These are phyloP conservation scores for Tolypocladium amazonense DNA, from an alignment of 2,329 filamentous ascomycete genomes.

Conservation along the genomic window DNA sequence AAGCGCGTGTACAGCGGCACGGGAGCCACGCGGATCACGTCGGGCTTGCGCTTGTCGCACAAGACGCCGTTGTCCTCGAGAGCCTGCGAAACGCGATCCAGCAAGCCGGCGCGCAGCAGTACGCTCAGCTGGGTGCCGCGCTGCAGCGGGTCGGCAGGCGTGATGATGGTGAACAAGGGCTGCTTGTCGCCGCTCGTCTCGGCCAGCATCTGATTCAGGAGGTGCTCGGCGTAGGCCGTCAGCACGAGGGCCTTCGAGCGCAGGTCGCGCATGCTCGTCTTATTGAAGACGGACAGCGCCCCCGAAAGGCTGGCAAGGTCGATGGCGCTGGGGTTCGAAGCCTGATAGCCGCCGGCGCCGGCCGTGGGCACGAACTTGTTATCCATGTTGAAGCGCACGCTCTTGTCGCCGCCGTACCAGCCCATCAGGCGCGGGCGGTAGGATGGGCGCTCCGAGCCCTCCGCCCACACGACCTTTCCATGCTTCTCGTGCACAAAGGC, in stretches of 20 bases:
- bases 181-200: constrained; percentile 14
- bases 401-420: constrained; percentile 81
- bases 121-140: constrained; percentile 74
- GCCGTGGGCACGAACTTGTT: constrained; percentile 67
- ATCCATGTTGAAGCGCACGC: constrained; percentile 70
- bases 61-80: constrained; percentile 62
- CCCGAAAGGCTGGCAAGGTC: constrained; percentile 68
- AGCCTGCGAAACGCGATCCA: constrained; percentile 55
- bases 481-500: constrained; percentile 72
- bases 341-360: constrained; percentile 71
- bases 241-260: constrained; percentile 61
- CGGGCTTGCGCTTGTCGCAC: constrained; percentile 74
- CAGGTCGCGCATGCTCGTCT: constrained; percentile 58
- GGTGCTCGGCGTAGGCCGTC: constrained; percentile 65
- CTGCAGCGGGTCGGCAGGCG: constrained; percentile 55
- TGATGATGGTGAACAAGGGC: constrained; percentile 52
- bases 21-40: constrained; percentile 76
- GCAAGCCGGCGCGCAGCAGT: constrained; percentile 52
- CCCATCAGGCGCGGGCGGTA: constrained; percentile 63
- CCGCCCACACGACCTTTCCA: constrained; percentile 38
- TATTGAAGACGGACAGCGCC: constrained; percentile 62
- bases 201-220: constrained; percentile 39
- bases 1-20: constrained; percentile 78
- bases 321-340: constrained; percentile 73
- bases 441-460: constrained; percentile 19